Evolutionary conservation across 345 rosid species (phyloP).

Genomic region (Gossypium australe): DNA sequence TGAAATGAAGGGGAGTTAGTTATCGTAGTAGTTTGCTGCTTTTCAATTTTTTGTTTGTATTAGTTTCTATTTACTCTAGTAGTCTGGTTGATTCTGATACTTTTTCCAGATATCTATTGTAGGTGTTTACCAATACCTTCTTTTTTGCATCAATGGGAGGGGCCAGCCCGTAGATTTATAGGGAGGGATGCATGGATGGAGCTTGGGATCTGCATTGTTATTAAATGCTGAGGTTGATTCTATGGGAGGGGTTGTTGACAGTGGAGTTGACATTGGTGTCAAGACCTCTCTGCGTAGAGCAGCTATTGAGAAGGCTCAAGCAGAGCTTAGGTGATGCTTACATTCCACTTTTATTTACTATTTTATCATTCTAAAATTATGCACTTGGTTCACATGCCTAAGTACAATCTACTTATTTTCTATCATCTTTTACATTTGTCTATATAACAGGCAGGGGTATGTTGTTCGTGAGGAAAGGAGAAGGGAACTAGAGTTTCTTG

Average conservation of each 20-base stretch:
- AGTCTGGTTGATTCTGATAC: not conserved
- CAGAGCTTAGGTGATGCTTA: conserved; percentile 72
- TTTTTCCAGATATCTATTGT: conserved; percentile 8
- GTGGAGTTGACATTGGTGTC: conserved; percentile 77
- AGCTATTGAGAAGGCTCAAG: conserved; percentile 95
- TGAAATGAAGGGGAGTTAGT: not conserved
- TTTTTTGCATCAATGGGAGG: conserved; percentile 30
- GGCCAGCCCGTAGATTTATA: conserved; percentile 18
- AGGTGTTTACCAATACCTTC: conserved; percentile 16
- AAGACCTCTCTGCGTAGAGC: conserved; percentile 82
- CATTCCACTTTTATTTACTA: conserved; percentile 1
- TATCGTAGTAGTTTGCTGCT: conserved; percentile 1
- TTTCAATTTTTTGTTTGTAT: not conserved
- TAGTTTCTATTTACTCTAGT: not conserved
- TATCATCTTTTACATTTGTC: conserved; percentile 12
- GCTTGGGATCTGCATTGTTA: conserved; percentile 46
- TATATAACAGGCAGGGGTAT: conserved; percentile 79
- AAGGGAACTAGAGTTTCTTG: conserved; percentile 91
- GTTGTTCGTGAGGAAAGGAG: conserved; percentile 94
- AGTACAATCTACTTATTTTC: not conserved
- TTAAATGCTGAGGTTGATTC: conserved; percentile 99
- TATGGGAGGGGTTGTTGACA: conserved; percentile 98
- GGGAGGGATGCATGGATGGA: conserved; percentile 76
- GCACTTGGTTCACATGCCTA: not conserved
- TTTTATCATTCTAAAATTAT: not conserved